These are phyloP conservation scores for Geotrichum australiense DNA, from an alignment of 1,139 yeast genomes.

Conservation along the genomic window DNA sequence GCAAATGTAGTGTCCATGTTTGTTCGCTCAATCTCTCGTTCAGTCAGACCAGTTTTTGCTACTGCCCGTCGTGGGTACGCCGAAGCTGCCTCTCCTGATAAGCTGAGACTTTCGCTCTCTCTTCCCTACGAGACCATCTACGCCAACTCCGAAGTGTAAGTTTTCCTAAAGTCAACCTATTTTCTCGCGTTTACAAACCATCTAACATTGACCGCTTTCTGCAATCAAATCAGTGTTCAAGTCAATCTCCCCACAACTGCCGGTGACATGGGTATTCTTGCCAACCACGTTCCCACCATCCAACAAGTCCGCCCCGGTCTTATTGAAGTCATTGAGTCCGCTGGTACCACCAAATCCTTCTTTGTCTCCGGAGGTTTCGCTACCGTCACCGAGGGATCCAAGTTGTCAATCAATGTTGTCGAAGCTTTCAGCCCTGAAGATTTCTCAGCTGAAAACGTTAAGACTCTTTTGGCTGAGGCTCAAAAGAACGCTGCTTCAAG, in stretches of 20 bases:
- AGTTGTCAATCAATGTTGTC: slow-evolving; percentile 84
- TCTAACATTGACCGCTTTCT: slow-evolving; percentile 1
- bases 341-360: slow-evolving; percentile 75
- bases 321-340: slow-evolving; percentile 78
- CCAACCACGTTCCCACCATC: slow-evolving; percentile 96
- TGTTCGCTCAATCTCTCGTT: slow-evolving; percentile 25
- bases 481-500: slow-evolving; percentile 83
- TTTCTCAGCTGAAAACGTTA: slow-evolving; percentile 75
- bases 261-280: slow-evolving; percentile 96
- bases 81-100: slow-evolving; percentile 75
- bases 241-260: slow-evolving; percentile 94
- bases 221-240: slow-evolving; percentile 47
- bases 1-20: slow-evolving; percentile 21
- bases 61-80: slow-evolving; percentile 79
- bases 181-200: background rate
- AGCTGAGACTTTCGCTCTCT: slow-evolving; percentile 81
- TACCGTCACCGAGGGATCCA: slow-evolving; percentile 91
- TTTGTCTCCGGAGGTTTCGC: slow-evolving; percentile 96
- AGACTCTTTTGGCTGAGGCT: slow-evolving; percentile 82
- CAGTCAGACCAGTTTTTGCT: slow-evolving; percentile 53
- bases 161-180: slow-evolving; percentile 12
- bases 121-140: slow-evolving; percentile 42
- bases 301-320: slow-evolving; percentile 97
- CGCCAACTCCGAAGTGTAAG: slow-evolving; percentile 42
- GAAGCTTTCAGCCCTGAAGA: slow-evolving; percentile 94